These are phyloP conservation scores for Pseudonectria foliicola DNA, from an alignment of 2,329 filamentous ascomycete species.

Conservation along the genomic window DNA sequence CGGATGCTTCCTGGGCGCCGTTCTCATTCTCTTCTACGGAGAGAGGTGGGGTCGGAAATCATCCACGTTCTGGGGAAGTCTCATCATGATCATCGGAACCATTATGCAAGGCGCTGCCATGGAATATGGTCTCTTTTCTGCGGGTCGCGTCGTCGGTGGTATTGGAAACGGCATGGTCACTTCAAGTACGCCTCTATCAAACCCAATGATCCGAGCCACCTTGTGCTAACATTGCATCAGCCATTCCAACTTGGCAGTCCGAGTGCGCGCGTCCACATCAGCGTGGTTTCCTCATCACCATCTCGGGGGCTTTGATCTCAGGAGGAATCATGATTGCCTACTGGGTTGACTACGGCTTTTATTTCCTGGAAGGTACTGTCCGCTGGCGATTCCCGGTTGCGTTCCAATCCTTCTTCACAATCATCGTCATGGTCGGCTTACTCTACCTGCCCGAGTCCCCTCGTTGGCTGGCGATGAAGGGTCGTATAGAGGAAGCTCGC, in stretches of 20 bases:
- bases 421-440: constrained; percentile 46
- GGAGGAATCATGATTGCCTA: constrained; percentile 26
- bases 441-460: constrained; percentile 42
- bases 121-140: constrained; percentile 19
- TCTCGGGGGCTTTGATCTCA: constrained; percentile 22
- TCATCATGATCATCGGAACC: constrained; percentile 24
- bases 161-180: constrained; percentile 24
- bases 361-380: constrained; percentile 22
- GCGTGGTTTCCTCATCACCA: constrained; percentile 20
- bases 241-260: constrained; percentile 24
- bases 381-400: constrained; percentile 28
- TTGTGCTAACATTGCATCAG: too few species aligned
- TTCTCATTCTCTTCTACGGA: constrained; percentile 23
- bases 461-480: constrained; percentile 39
- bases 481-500: constrained; percentile 12
- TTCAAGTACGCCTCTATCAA: constrained; percentile 4
- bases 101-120: constrained; percentile 19
- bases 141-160: constrained; percentile 20
- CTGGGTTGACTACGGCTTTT: constrained; percentile 26
- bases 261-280: constrained; percentile 22
- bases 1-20: constrained; percentile 22
- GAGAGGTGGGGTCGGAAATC: constrained; percentile 25
- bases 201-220: too few species aligned
- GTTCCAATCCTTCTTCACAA: constrained; percentile 24
- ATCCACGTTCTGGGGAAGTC: constrained; percentile 25